Evolutionary conservation across 805 yeast genomes (phyloP).

Genomic region (Suhomyces xylopsoci): DNA sequence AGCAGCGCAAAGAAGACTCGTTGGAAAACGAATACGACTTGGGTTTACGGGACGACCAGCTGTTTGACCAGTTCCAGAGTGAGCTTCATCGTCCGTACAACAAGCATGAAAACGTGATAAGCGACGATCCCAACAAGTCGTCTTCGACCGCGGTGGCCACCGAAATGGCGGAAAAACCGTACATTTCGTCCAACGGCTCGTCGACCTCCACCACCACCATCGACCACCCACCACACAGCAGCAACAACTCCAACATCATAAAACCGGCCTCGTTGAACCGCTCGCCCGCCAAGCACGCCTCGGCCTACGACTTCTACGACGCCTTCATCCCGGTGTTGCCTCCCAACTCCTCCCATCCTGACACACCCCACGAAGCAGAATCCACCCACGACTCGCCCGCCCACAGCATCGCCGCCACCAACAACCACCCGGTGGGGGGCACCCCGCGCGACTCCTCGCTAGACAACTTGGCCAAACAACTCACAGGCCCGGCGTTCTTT

Average conservation of each 20-base stretch:
- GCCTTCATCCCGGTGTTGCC: slow-evolving; percentile 39
- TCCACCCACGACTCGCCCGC: slow-evolving; percentile 5
- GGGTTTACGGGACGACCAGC: slow-evolving; percentile 35
- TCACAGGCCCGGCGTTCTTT: slow-evolving; percentile 32
- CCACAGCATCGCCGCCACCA: background rate
- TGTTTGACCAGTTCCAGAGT: slow-evolving; percentile 35
- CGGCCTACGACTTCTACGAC: slow-evolving; percentile 42
- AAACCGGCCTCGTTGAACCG: slow-evolving; percentile 1
- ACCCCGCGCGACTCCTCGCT: slow-evolving; percentile 16
- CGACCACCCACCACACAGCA: slow-evolving; percentile 3
- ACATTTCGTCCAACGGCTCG: slow-evolving; percentile 6
- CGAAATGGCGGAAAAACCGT: slow-evolving; percentile 7
- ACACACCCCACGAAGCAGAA: slow-evolving; percentile 1
- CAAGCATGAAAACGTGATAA: background rate
- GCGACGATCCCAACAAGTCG: slow-evolving; percentile 10
- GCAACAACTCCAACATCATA: background rate
- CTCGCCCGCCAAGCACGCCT: slow-evolving; percentile 14
- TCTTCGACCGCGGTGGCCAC: slow-evolving; percentile 6
- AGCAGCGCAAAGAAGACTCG: slow-evolving; percentile 32
- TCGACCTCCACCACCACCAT: slow-evolving; percentile 8
- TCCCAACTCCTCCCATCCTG: slow-evolving; percentile 1
- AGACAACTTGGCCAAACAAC: slow-evolving; percentile 40
- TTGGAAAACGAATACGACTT: slow-evolving; percentile 27
- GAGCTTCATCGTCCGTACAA: slow-evolving; percentile 29
- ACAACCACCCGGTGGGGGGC: background rate